These are phyloP conservation scores for Zangia roseola DNA, from an alignment of 768 basidiomycete species.

Conservation along the genomic window DNA sequence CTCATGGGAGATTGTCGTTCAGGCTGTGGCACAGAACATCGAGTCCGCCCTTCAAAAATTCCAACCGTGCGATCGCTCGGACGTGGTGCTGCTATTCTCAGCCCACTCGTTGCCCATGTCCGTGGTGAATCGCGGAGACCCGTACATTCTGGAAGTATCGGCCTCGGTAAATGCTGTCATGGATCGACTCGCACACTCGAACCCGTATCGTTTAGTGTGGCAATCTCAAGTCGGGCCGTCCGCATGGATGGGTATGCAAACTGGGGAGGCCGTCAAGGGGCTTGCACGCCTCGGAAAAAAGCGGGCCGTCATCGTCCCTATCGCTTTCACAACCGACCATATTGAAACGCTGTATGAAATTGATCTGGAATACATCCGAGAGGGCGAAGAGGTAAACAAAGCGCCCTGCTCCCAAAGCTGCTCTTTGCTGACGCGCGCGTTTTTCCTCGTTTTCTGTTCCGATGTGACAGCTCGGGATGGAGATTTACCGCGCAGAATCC, in stretches of 20 bases:
- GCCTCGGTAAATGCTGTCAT: conserved; percentile 93
- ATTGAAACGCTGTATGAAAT: conserved; percentile 98
- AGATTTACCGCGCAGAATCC: conserved; percentile 85
- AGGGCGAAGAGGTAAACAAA: conserved; percentile 82
- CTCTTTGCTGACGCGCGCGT: conserved; percentile 1
- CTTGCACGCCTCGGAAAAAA: conserved; percentile 74
- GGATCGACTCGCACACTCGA: conserved; percentile 73
- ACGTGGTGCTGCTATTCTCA: conserved; percentile 88
- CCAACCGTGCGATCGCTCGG: conserved; percentile 62
- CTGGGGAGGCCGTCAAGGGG: conserved; percentile 86
- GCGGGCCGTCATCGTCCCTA: conserved; percentile 82
- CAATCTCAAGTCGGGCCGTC: conserved; percentile 97
- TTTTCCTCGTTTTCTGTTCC: conserved; percentile 4
- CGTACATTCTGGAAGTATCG: conserved; percentile 93
- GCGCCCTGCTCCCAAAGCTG: background rate
- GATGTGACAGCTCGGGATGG: conserved; percentile 76
- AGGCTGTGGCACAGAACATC: conserved; percentile 92
- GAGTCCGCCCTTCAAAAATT: conserved; percentile 80
- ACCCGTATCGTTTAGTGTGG: conserved; percentile 95
- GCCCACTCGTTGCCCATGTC: conserved; percentile 98
- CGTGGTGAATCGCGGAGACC: conserved; percentile 97
- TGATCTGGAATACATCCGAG: conserved; percentile 89
- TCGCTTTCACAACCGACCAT: conserved; percentile 98
- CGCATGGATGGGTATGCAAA: conserved; percentile 99
- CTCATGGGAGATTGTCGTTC: background rate